Evolutionary conservation across 2,329 filamentous ascomycete species (phyloP).

Genomic region (Ramularia collo-cygni): DNA sequence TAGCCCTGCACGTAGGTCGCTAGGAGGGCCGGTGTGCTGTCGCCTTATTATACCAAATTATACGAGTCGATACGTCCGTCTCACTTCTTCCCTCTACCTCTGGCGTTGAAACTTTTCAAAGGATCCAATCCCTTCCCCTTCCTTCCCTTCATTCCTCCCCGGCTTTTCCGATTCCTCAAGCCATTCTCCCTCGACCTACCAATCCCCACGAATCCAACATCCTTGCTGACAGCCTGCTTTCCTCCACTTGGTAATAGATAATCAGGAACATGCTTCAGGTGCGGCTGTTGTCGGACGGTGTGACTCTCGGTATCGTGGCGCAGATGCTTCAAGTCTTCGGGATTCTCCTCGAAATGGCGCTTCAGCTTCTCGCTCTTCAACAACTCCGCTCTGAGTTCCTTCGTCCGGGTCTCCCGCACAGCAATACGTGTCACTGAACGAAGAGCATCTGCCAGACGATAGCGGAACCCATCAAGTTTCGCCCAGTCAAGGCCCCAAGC

Average conservation of each 20-base stretch:
- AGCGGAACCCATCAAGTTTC: constrained; percentile 88
- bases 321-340: constrained; percentile 76
- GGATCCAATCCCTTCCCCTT: constrained; percentile 69
- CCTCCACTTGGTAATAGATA: constrained; percentile 76
- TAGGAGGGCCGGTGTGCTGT: too few species aligned
- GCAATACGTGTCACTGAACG: constrained; percentile 84
- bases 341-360: constrained; percentile 95
- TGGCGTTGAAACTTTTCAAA: constrained; percentile 72
- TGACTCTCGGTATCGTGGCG: constrained; percentile 85
- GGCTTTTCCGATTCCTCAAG: constrained; percentile 39
- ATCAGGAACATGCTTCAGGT: constrained; percentile 89
- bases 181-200: constrained; percentile 45
- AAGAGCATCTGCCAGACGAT: constrained; percentile 88
- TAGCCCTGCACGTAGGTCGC: too few species aligned
- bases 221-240: constrained; percentile 56
- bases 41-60: constrained; percentile 6
- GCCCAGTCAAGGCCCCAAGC: constrained; percentile 93
- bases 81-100: constrained; percentile 30
- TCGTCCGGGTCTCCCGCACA: constrained; percentile 79
- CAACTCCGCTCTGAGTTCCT: constrained; percentile 82
- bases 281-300: constrained; percentile 74
- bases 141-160: constrained; percentile 40
- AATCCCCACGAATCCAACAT: constrained; percentile 71
- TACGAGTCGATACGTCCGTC: background rate
- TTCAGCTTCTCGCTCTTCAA: constrained; percentile 91